Base-by-base conservation (phyloP, 176 grass and related monocot species). In the Calamus simplicifolius region DNA sequence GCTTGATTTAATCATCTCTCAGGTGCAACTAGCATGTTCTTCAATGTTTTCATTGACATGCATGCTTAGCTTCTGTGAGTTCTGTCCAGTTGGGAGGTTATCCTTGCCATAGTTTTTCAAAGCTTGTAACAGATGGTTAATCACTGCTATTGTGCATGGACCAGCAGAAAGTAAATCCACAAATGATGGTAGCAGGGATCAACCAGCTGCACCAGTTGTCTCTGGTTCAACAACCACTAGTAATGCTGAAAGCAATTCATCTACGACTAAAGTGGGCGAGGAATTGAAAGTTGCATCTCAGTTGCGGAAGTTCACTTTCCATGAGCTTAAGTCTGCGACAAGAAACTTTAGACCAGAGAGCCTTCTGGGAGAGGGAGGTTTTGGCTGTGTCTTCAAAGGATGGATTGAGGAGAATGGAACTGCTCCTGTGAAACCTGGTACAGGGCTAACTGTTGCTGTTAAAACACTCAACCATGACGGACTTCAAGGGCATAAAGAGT, bases 381-480 rank as follows among this genome's bases (percentile, higher is more conserved):
- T 98, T 63, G 94, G 94, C 14, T 98, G 94, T 76, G 94, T 98
- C 16, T 98, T 98, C 63, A 98, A 98, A 80, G 94, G 94, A 13
- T 98, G 94, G 94, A 93, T 98, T 62, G 85, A 98, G 63, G 94
- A 93, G 75, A 98, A 98, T 56, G 94, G 94, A 84, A 98, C 94
- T 52, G 88, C 94, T 70, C 88, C 94, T 15, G 88, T 98, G 19
- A 98, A 98, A 63, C 88, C 94, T 19, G 94, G 94, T 29, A 98
- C 94, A 63, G 94, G 94, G 62, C 72, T 98, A 62, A 98, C 94
- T 58, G 81, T 98, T 62, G 94, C 94, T 56, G 94, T 98, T 14
- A 98, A 98, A 67, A 98, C 88, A 19, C 94, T 98, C 53, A 98
- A 98, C 62, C 94, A 98, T 85, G 94, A 98, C 71, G 94, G 94